phyloP scores from a whole-genome alignment of 768 basidiomycete genomes.

The Hericium coralloides region DNA sequence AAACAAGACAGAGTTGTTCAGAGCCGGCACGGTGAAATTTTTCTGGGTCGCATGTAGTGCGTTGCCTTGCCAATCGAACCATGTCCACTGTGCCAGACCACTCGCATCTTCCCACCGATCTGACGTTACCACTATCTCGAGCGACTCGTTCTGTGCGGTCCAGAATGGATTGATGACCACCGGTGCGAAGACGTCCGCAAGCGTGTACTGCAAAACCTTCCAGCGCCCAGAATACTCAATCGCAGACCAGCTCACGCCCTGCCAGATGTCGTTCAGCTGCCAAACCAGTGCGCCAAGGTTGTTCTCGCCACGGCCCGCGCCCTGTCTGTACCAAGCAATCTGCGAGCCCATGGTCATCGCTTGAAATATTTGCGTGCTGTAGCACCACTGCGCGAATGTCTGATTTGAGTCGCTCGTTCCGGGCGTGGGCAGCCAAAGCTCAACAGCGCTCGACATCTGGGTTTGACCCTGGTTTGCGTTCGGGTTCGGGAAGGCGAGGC shows the following conservation, averaged over 20 bases:
- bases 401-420: slow-evolving; percentile 40
- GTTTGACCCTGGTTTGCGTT: slow-evolving; percentile 43
- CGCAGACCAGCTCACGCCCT: slow-evolving; percentile 45
- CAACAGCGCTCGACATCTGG: slow-evolving; percentile 43
- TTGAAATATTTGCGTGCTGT: slow-evolving; percentile 54
- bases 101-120: slow-evolving; percentile 40
- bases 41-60: slow-evolving; percentile 28
- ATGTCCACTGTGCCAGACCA: slow-evolving; percentile 41
- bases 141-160: slow-evolving; percentile 22
- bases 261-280: slow-evolving; percentile 57
- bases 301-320: slow-evolving; percentile 49
- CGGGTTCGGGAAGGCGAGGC: slow-evolving; percentile 45
- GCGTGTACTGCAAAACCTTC: slow-evolving; percentile 49
- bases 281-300: slow-evolving; percentile 51
- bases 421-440: slow-evolving; percentile 47
- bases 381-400: slow-evolving; percentile 58
- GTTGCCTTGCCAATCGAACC: slow-evolving; percentile 48
- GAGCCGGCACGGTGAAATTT: slow-evolving; percentile 33
- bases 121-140: slow-evolving; percentile 41
- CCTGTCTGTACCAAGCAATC: slow-evolving; percentile 49
- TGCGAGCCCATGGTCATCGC: slow-evolving; percentile 50
- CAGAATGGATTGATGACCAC: slow-evolving; percentile 36
- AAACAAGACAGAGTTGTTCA: slow-evolving; percentile 42
- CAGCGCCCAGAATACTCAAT: slow-evolving; percentile 51
- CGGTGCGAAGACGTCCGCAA: slow-evolving; percentile 36